A percentile compares a stretch with the other conserved stretches of the same genome.
Conservation (phyloP, 75 land plant genomes). For the Pinus tabuliformis region DNA sequence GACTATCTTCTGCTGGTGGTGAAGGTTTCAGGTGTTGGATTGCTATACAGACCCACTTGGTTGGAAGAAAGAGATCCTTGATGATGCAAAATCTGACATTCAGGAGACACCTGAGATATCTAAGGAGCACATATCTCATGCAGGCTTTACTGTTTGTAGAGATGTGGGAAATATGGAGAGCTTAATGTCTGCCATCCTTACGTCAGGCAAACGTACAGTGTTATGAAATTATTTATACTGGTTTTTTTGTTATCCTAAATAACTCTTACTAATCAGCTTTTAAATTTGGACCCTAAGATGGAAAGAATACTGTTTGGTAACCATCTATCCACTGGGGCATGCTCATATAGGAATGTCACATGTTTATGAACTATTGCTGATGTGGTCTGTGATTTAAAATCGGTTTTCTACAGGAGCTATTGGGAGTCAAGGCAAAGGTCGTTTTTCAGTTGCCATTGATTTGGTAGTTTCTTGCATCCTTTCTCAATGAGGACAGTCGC, state of each 20-base stretch:
- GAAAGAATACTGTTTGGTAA: not conserved
- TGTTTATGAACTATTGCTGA: not conserved
- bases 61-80: conserved; percentile 49
- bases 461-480: conserved; percentile 36
- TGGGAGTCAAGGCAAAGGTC: conserved; percentile 29
- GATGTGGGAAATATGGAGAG: conserved; percentile 36
- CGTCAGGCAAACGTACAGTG: conserved; percentile 42
- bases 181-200: conserved; percentile 30
- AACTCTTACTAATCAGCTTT: not conserved
- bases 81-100: conserved; percentile 1
- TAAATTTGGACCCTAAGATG: not conserved
- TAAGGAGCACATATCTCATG: not conserved
- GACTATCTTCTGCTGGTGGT: not conserved
- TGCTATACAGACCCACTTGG: conserved; percentile 90
- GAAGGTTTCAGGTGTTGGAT: conserved; percentile 73
- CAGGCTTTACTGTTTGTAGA: conserved; percentile 13
- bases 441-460: conserved; percentile 67
- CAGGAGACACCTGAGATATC: not conserved
- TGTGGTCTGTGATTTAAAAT: not conserved
- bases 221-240: not conserved
- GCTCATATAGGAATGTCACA: not conserved
- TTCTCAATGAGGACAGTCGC: not conserved
- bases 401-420: conserved; percentile 25
- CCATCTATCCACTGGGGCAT: not conserved
- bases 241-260: not conserved